Evolutionary conservation across 768 basidiomycete species (phyloP).

Genomic region (Lentinula aciculospora): DNA sequence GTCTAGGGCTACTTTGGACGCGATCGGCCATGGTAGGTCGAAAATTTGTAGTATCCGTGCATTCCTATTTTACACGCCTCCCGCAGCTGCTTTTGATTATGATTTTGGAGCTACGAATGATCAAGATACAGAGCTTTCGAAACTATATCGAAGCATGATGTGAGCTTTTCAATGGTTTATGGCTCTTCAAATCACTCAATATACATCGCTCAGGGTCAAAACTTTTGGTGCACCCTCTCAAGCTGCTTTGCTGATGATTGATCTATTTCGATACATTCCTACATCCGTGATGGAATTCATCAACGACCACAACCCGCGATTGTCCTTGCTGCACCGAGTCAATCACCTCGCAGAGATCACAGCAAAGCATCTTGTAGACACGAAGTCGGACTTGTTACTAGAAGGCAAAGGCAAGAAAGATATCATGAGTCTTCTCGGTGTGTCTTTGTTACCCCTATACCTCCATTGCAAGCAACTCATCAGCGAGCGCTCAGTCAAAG

Average conservation of each 20-base stretch:
- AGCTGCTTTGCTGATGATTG: background rate
- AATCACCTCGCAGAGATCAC: constrained; percentile 1
- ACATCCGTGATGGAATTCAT: constrained; percentile 15
- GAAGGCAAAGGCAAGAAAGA: constrained; percentile 16
- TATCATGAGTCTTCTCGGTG: constrained; percentile 31
- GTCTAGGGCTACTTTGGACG: constrained; percentile 29
- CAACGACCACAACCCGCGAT: constrained; percentile 7
- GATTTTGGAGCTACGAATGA: constrained; percentile 35
- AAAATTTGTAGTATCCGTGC: constrained; percentile 11
- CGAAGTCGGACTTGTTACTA: background rate
- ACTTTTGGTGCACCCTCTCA: constrained; percentile 15
- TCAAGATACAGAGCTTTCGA: constrained; percentile 28
- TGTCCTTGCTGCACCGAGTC: background rate
- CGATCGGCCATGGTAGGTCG: constrained; percentile 28
- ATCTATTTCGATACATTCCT: constrained; percentile 10
- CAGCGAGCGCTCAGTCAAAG: constrained; percentile 8
- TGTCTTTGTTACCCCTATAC: background rate
- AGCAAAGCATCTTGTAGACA: constrained; percentile 2
- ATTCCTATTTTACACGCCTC: background rate
- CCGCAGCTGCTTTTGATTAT: constrained; percentile 29
- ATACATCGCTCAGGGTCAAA: constrained; percentile 10
- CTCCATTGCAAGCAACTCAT: background rate
- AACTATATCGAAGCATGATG: constrained; percentile 31
- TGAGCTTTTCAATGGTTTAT: constrained; percentile 15
- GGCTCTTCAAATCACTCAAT: background rate